Conservation (phyloP, 2,329 filamentous ascomycete species). For the Monilinia laxa region DNA sequence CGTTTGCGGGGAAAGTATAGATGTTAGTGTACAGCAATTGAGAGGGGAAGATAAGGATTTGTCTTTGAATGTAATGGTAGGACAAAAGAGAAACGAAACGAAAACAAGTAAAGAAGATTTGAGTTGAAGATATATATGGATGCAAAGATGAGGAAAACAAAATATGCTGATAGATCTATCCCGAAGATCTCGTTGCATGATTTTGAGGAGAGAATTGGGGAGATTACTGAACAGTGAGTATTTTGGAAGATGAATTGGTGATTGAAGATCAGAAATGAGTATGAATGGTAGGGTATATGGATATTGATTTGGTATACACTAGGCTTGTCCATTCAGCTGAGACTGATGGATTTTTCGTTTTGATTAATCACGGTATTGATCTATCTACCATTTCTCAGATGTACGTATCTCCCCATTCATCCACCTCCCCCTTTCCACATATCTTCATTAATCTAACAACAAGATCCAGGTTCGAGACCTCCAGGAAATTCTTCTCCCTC, state of each 20-base stretch:
- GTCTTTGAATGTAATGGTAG: no score
- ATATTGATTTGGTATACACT: conserved; percentile 17
- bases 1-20: background rate
- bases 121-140: background rate
- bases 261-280: background rate
- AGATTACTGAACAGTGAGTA: conserved; percentile 53
- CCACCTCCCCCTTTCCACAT: background rate
- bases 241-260: background rate
- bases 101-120: background rate
- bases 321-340: conserved; percentile 48
- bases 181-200: conserved; percentile 53
- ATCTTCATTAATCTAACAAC: conserved; percentile 45
- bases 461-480: conserved; percentile 42
- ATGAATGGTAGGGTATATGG: background rate
- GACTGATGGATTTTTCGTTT: conserved; percentile 58
- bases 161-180: conserved; percentile 34
- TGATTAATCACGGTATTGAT: conserved; percentile 51
- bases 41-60: background rate
- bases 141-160: conserved; percentile 25
- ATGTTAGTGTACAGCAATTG: background rate
- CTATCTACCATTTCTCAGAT: conserved; percentile 21
- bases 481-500: conserved; percentile 53
- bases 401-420: background rate
- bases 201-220: conserved; percentile 53
- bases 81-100: no score